Evolutionary conservation across 164 flowering plant genomes (phyloP).

Genomic region (Saururus chinensis): DNA sequence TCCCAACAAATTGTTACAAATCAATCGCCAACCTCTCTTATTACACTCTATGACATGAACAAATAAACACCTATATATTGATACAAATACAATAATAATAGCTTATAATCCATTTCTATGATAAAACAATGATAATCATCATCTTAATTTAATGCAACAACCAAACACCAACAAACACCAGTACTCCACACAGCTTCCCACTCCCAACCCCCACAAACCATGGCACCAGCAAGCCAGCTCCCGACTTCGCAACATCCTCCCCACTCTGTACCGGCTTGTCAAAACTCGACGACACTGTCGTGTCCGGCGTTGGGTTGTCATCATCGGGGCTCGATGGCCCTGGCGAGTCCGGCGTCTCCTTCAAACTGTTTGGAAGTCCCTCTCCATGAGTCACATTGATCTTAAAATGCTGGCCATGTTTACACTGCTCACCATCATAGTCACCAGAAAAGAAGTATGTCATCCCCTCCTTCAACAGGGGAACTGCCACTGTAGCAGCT

Average conservation of each 20-base stretch:
- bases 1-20: too few relatives aligned
- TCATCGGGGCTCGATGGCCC: slow-evolving; percentile 36
- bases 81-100: too few relatives aligned
- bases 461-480: slow-evolving; percentile 56
- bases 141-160: neutral
- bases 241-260: slow-evolving; percentile 22
- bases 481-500: slow-evolving; percentile 41
- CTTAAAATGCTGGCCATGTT: slow-evolving; percentile 59
- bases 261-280: slow-evolving; percentile 35
- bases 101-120: too few relatives aligned
- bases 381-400: slow-evolving; percentile 71
- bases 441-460: slow-evolving; percentile 76
- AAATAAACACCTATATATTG: too few relatives aligned
- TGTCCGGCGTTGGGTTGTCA: slow-evolving; percentile 60
- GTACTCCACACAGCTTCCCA: slow-evolving; percentile 8
- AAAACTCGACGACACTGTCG: slow-evolving; percentile 51
- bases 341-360: slow-evolving; percentile 25
- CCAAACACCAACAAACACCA: neutral
- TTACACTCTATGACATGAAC: too few relatives aligned
- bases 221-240: slow-evolving; percentile 13
- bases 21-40: too few relatives aligned
- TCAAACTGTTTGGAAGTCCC: slow-evolving; percentile 57
- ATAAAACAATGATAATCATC: neutral
- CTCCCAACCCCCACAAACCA: slow-evolving; percentile 5
- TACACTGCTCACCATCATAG: slow-evolving; percentile 88